Base-by-base conservation (phyloP, 169 alveolate genomes). In the Plasmodium vinckei region DNA sequence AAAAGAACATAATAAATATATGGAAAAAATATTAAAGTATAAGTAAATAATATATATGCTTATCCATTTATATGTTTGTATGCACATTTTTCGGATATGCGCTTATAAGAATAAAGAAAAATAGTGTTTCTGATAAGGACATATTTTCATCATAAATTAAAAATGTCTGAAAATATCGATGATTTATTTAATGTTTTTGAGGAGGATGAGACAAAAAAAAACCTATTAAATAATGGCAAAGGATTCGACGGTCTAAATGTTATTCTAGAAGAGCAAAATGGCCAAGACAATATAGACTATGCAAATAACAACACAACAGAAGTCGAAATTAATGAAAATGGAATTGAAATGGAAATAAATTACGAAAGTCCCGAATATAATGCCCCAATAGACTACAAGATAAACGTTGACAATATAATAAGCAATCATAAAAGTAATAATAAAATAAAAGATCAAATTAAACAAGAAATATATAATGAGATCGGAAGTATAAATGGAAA, bases 131-230 rank as follows among this genome's bases (percentile, higher is more conserved):
- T 33, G 42, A 33, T 33, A 33, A 33, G 42, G 42, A 33, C 4
- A 33, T 33, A 33, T 1, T 33, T 33, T 33, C 42, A 33, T 33
- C 42, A 33, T 33, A 9, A 33, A 6, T 61, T 46, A 17, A 82
- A 67, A 42, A 86, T 86, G 91, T 86, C 91, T 9, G 49, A 73
- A 15, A 59, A 70, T n/a, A 86, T 86, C 5, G 91, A 86, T 33
- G 91, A 86, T 23, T 51, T 86, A 46, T 86, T 86, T 65, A 51
- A 86, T 27, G 91, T 86, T 15, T 86, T 86, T 59, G 91, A 86
- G 56, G 91, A 86, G 42, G 60, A 57, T 21, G 79, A 70, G 42
- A n/a, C 9, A 9, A 9, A 23, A 39, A 59, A 1, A 9, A 42
- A 33, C 47, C 15, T n/a, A 44, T 19, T 10, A 10, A 12, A 6